Conservation (phyloP, 257 asterid genomes). For the Solanum dulcamara region DNA sequence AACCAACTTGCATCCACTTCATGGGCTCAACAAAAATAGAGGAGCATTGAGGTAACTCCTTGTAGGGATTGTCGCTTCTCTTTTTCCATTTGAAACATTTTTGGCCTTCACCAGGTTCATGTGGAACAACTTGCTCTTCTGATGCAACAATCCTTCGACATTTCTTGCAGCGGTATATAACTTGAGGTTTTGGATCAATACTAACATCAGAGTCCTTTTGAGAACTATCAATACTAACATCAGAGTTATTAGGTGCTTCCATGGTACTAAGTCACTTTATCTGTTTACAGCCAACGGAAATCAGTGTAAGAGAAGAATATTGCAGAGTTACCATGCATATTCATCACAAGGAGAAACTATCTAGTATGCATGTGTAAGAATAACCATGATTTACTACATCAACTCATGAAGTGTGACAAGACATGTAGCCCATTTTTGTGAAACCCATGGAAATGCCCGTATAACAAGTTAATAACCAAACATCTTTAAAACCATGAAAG, state of each 20-base stretch:
- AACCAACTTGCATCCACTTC: conserved; percentile 92
- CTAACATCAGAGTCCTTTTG: background rate
- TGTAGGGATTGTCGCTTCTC: conserved; percentile 18
- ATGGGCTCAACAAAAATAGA: conserved; percentile 90
- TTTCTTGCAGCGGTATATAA: conserved; percentile 81
- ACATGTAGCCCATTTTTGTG: background rate
- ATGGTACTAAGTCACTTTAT: background rate
- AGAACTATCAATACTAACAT: background rate
- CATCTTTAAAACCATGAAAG: background rate
- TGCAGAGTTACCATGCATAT: background rate
- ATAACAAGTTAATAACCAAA: background rate
- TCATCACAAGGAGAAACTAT: background rate
- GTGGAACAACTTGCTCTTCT: conserved; percentile 49
- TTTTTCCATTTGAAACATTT: conserved; percentile 63
- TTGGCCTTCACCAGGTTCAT: conserved; percentile 66
- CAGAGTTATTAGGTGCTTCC: conserved; percentile 10
- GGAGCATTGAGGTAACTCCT: conserved; percentile 49
- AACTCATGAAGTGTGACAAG: background rate
- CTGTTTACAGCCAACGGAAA: background rate
- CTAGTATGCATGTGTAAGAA: background rate
- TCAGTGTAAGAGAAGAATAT: background rate
- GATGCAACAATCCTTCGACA: conserved; percentile 90
- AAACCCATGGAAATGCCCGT: background rate
- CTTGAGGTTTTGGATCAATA: conserved; percentile 29
- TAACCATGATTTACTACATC: background rate